Conservation (phyloP, 148 eudicot species). For the Cornus controversa region DNA sequence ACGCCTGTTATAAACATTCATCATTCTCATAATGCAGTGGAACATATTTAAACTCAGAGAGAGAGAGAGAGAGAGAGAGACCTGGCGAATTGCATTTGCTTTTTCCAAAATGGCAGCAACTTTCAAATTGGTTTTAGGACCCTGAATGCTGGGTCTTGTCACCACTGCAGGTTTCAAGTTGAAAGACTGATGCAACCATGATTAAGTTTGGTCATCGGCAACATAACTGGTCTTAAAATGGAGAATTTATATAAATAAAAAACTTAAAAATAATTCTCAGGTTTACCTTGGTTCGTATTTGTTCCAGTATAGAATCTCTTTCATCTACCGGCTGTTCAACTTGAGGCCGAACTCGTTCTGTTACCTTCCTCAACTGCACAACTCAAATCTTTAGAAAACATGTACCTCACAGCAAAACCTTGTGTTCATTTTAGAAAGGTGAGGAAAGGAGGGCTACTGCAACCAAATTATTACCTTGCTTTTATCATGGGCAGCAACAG, state of each 20-base stretch:
- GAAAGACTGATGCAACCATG: conserved; percentile 49
- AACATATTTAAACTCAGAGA: neutral
- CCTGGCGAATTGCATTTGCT: conserved; percentile 96
- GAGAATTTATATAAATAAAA: neutral
- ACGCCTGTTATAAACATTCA: conserved; percentile 52
- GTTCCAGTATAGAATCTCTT: conserved; percentile 71
- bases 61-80: conserved; percentile 24
- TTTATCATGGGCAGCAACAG: conserved; percentile 80
- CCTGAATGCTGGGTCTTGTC: conserved; percentile 79
- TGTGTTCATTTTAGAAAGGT: neutral
- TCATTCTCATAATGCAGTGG: neutral
- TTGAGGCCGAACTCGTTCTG: conserved; percentile 43
- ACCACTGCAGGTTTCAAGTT: conserved; percentile 71
- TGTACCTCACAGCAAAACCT: neutral
- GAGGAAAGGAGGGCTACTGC: neutral
- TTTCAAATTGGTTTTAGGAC: conserved; percentile 80
- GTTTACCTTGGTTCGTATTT: conserved; percentile 80
- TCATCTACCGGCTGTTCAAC: conserved; percentile 50
- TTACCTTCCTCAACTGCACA: conserved; percentile 64
- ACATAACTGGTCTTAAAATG: neutral
- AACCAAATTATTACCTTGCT: conserved; percentile 62
- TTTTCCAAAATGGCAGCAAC: conserved; percentile 96
- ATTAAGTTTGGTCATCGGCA: conserved; percentile 12
- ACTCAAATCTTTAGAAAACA: neutral
- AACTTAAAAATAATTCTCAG: neutral